Evolutionary conservation across 257 asterid genomes (phyloP).

Genomic region (Plectranthus barbatus): DNA sequence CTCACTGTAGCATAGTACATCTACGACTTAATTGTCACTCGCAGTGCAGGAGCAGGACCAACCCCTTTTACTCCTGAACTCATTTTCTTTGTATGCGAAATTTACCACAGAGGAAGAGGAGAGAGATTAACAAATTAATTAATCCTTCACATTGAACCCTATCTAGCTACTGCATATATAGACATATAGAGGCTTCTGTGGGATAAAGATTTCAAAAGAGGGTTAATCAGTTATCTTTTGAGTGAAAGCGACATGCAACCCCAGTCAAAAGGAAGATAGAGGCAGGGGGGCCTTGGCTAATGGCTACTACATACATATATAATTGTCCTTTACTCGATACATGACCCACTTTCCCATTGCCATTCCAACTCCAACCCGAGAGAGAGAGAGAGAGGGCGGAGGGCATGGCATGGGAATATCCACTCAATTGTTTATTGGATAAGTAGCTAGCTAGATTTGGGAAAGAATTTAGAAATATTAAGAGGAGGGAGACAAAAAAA

Average conservation of each 20-base stretch:
- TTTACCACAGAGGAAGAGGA: no score
- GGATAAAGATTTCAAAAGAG: neutral
- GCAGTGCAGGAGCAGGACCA: no score
- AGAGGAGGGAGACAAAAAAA: no score
- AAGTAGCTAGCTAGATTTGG: no score
- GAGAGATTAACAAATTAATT: no score
- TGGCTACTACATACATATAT: neutral
- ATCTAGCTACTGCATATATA: neutral
- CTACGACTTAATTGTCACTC: no score
- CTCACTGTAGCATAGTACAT: no score
- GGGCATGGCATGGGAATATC: no score
- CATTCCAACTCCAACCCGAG: conserved; percentile 1
- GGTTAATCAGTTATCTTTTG: neutral
- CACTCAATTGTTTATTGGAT: no score
- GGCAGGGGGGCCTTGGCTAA: conserved; percentile 7
- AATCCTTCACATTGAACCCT: neutral
- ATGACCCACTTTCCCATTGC: neutral
- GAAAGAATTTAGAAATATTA: no score
- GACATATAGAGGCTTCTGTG: neutral
- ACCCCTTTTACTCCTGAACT: no score
- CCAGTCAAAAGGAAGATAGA: neutral
- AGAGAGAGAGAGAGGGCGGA: neutral
- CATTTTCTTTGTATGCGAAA: no score
- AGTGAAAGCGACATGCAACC: conserved; percentile 13
- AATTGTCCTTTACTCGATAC: conserved; percentile 7